Conservation (phyloP, 441 rosid genomes). For the Biscutella laevigata region DNA sequence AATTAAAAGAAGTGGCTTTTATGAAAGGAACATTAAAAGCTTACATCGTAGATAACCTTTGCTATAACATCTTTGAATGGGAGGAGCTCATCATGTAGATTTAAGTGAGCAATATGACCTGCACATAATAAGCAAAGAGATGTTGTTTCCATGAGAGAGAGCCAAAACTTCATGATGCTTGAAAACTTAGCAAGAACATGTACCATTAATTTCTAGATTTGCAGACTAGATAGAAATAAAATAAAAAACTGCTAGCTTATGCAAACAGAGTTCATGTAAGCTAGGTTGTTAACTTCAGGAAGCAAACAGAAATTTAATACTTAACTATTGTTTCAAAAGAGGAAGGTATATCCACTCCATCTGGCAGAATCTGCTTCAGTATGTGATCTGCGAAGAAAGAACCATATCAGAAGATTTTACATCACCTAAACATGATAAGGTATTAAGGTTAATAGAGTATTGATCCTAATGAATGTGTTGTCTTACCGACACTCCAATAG, state of each 20-base stretch:
- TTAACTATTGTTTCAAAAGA: conserved; percentile 91
- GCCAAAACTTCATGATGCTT: not conserved
- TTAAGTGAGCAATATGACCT: conserved; percentile 92
- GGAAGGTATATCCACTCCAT: conserved; percentile 81
- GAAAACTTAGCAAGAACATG: not conserved
- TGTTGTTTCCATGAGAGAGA: conserved; percentile 12
- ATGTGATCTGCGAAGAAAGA: conserved; percentile 53
- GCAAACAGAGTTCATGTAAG: not conserved
- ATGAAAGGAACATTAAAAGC: not conserved
- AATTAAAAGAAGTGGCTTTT: not conserved
- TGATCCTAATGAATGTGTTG: not conserved
- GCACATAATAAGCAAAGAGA: conserved; percentile 25
- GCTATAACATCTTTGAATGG: conserved; percentile 77
- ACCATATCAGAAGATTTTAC: conserved; percentile 13
- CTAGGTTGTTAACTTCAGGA: not conserved
- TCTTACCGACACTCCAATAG: conserved; percentile 79
- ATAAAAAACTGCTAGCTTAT: not conserved
- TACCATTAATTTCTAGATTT: not conserved
- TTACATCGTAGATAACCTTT: conserved; percentile 21
- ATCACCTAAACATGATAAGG: too few relatives aligned
- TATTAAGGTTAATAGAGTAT: too few relatives aligned
- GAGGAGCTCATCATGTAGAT: conserved; percentile 71
- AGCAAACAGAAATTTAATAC: conserved; percentile 29
- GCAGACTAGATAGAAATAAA: not conserved
- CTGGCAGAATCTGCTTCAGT: conserved; percentile 78